Base-by-base conservation (phyloP, 148 eudicot species). In the Rhododendron simsii region DNA sequence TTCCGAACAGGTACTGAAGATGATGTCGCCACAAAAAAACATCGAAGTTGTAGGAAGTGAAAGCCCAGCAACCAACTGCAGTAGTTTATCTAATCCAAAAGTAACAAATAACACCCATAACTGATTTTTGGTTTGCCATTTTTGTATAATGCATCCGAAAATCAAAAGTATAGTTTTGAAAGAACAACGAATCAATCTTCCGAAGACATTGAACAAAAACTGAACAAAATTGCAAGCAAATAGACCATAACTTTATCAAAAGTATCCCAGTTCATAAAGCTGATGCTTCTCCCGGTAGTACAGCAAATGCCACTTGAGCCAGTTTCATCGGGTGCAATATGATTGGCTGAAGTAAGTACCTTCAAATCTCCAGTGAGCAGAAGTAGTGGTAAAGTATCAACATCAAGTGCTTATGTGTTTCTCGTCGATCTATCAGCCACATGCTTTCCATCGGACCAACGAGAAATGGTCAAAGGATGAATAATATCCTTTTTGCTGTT, bases 171-270 rank as follows among this genome's bases (percentile, higher is more conserved):
- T 18, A 3, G 41, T 45, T 50, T 35, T 35, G 35, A 11, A 84
- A 84, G 86, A 84, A 84, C 12, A 35, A 84, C 53, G 37, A 74
- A 84, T 75, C 86, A 33, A 45, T 45, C 8, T n/a, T 67, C 35
- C 6, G 4, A 45, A 28, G 28, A 28, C 47, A 9, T 10, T 50
- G n/a, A 26, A 83, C 57, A 26, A 41, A 45, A 14, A 35, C 23
- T 5, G 7, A 71, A 35, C 15, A 16, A 71, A 71, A 47, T 44
- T 65, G 21, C 39, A 35, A 39, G 55, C 85, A 65, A 83, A 59
- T 9, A 71, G 10, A 71, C 78, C 61, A 30, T 23, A 47, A 69
- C 0, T 71, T 48, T 21, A 10, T 26, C 5, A 48, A 21, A 84
- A 55, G 18, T 48, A 51, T 9, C 59, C 4, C 61, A 20, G 39